These are phyloP conservation scores for Adansonia digitata DNA, from an alignment of 345 rosid genomes.

Conservation along the genomic window DNA sequence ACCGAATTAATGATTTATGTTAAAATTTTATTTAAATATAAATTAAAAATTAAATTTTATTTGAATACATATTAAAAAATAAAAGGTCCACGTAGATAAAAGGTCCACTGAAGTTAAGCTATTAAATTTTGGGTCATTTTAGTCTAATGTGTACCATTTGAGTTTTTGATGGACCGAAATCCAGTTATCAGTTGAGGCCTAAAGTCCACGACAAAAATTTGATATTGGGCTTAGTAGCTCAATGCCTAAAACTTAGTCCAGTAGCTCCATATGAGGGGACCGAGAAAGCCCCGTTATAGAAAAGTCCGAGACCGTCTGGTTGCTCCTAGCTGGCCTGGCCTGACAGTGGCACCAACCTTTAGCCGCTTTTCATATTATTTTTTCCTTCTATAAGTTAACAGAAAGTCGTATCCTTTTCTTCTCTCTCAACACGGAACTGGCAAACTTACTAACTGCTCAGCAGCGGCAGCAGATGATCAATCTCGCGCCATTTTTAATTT, in stretches of 20 bases:
- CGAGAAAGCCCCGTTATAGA: neutral
- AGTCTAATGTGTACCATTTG: neutral
- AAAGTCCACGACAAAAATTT: neutral
- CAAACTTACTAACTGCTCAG: neutral
- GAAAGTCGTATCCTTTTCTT: neutral
- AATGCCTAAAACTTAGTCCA: too few species aligned
- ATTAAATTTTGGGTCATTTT: neutral
- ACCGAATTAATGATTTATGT: too few species aligned
- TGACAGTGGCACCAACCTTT: neutral
- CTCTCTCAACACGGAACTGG: neutral
- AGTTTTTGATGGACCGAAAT: neutral
- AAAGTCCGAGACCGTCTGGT: neutral
- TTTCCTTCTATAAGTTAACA: neutral
- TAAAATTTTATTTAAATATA: too few species aligned
- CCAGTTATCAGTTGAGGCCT: too few species aligned
- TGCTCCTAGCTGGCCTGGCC: neutral
- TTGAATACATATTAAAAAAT: too few species aligned
- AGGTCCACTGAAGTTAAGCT: too few species aligned
- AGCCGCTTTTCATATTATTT: neutral
- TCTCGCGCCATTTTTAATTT: constrained; percentile 10
- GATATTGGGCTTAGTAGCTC: neutral
- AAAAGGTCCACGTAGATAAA: too few species aligned
- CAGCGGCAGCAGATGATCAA: neutral
- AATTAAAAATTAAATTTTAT: too few species aligned
- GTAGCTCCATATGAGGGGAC: neutral